Evolutionary conservation across 345 rosid genomes (phyloP).

Genomic region (Euphorbia lathyris): DNA sequence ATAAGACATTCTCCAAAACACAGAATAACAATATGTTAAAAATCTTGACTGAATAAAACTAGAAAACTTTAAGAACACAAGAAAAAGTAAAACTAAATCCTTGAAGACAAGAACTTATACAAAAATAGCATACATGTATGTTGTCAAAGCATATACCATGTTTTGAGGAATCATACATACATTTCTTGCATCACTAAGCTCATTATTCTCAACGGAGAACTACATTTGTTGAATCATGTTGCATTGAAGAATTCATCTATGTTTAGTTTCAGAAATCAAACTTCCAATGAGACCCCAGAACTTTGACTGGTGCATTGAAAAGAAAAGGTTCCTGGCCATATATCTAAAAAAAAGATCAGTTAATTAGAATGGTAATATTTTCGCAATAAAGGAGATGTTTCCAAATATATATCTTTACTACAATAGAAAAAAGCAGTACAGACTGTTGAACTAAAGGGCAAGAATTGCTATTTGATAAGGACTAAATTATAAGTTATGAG

Average conservation of each 20-base stretch:
- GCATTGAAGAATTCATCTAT: constrained; percentile 32
- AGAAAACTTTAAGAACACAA: neutral
- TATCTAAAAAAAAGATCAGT: neutral
- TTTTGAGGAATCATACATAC: constrained; percentile 34
- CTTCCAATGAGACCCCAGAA: neutral
- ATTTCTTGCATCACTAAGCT: constrained; percentile 55
- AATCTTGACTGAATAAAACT: neutral
- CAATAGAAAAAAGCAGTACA: neutral
- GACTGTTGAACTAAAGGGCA: too few relatives aligned
- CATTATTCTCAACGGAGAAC: constrained; percentile 56
- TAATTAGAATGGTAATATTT: neutral
- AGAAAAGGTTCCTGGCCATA: neutral
- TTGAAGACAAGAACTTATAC: neutral
- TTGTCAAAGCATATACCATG: neutral
- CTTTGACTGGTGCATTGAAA: neutral
- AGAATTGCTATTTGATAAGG: too few relatives aligned
- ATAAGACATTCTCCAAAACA: neutral
- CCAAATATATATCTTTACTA: neutral
- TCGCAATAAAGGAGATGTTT: neutral
- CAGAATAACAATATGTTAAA: neutral
- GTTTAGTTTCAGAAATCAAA: constrained; percentile 24
- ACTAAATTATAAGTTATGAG: too few relatives aligned
- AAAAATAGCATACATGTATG: neutral
- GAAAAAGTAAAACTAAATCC: constrained; percentile 1
- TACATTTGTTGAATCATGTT: constrained; percentile 75